A percentile compares a stretch with the other conserved stretches of the same genome.
phyloP scores from a whole-genome alignment of 2,329 filamentous ascomycete species.

The Diaporthe nobilis region DNA sequence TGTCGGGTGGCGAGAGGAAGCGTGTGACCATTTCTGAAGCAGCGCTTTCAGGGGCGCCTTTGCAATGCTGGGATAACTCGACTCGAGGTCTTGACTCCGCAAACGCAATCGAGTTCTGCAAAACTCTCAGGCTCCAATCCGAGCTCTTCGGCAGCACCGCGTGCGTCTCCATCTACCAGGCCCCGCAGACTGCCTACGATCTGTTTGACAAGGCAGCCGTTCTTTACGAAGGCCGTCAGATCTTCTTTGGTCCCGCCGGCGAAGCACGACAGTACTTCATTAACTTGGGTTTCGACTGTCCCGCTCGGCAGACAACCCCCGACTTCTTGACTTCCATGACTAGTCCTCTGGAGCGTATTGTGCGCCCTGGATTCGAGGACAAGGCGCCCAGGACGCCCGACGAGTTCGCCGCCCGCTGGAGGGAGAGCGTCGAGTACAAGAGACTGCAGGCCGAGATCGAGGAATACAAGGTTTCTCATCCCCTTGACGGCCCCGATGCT shows the following conservation, averaged over 20 bases:
- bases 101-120: conserved; percentile 82
- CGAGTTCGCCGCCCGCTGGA: conserved; percentile 73
- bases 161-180: conserved; percentile 82
- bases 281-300: conserved; percentile 76
- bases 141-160: conserved; percentile 77
- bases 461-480: conserved; percentile 66
- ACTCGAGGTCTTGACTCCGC: conserved; percentile 82
- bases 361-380: conserved; percentile 69
- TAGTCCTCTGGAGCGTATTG: conserved; percentile 67
- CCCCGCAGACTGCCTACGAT: conserved; percentile 75
- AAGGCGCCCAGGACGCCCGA: conserved; percentile 72
- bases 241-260: conserved; percentile 73
- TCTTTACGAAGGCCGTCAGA: conserved; percentile 73
- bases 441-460: conserved; percentile 69
- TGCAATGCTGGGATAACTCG: conserved; percentile 80
- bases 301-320: conserved; percentile 76
- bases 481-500: conserved; percentile 69
- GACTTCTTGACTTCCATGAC: conserved; percentile 83
- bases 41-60: conserved; percentile 69
- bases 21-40: conserved; percentile 76
- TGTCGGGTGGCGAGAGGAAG: conserved; percentile 81
- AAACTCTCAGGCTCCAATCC: conserved; percentile 76
- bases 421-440: conserved; percentile 65
- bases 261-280: conserved; percentile 76
- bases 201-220: conserved; percentile 72